These are phyloP conservation scores for Euphorbia lathyris DNA, from an alignment of 345 rosid species.

Conservation along the genomic window DNA sequence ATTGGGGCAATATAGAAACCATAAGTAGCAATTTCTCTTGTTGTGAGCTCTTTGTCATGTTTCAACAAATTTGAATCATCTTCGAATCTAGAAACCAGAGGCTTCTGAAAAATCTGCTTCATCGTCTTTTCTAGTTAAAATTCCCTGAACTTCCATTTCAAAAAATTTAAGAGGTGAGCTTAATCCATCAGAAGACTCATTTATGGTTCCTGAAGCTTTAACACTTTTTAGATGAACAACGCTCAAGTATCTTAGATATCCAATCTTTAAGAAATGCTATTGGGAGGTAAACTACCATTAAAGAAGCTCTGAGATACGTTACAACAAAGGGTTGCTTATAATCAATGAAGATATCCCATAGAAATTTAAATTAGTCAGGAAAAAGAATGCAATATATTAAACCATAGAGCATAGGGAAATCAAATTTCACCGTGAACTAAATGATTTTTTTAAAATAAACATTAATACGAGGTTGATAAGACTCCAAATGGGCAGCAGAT, in stretches of 20 bases:
- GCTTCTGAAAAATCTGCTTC: slow-evolving; percentile 51
- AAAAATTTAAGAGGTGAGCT: slow-evolving; percentile 57
- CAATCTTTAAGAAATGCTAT: slow-evolving; percentile 84
- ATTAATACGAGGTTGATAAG: too few relatives aligned
- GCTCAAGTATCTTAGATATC: slow-evolving; percentile 52
- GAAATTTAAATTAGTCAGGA: neutral
- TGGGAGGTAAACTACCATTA: slow-evolving; percentile 95
- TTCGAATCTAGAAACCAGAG: slow-evolving; percentile 61
- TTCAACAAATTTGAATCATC: too few relatives aligned
- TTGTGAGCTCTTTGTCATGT: too few relatives aligned
- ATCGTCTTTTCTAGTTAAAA: too few relatives aligned
- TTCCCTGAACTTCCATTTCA: too few relatives aligned
- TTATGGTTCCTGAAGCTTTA: slow-evolving; percentile 37
- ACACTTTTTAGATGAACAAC: slow-evolving; percentile 44
- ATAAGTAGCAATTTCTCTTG: slow-evolving; percentile 60
- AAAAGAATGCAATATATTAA: too few relatives aligned
- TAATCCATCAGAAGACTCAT: slow-evolving; percentile 48
- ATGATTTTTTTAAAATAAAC: too few relatives aligned
- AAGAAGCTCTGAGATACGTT: slow-evolving; percentile 97
- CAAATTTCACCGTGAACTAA: too few relatives aligned
- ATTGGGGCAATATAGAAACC: slow-evolving; percentile 98
- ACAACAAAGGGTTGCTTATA: slow-evolving; percentile 98
- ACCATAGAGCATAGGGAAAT: too few relatives aligned
- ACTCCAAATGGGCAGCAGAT: too few relatives aligned
- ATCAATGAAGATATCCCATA: slow-evolving; percentile 77